These are phyloP conservation scores for Hypoxylon sp. DNA, from an alignment of 2,329 filamentous ascomycete species.

Conservation along the genomic window DNA sequence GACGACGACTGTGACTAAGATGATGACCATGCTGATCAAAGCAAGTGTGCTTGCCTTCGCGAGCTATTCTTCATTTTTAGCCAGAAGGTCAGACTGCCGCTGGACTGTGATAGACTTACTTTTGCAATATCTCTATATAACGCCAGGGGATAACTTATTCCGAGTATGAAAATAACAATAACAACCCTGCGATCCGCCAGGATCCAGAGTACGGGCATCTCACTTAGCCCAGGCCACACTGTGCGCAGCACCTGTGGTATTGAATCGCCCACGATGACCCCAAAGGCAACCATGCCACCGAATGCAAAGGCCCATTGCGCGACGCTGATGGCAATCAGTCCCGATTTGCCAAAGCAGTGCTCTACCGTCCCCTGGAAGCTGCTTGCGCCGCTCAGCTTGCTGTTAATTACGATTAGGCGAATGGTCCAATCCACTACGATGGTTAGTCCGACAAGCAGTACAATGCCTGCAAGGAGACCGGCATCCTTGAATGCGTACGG, in stretches of 20 bases:
- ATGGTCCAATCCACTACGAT: conserved; percentile 97
- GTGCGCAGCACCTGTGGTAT: conserved; percentile 91
- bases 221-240: conserved; percentile 81
- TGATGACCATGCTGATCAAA: conserved; percentile 91
- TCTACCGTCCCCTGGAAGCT: conserved; percentile 97
- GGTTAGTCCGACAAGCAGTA: conserved; percentile 84
- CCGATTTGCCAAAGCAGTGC: conserved; percentile 90
- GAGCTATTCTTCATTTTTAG: conserved; percentile 68
- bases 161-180: conserved; percentile 89
- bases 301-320: conserved; percentile 99
- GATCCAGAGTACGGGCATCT: conserved; percentile 84
- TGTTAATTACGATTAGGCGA: conserved; percentile 95
- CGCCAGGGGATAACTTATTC: conserved; percentile 90
- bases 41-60: conserved; percentile 96
- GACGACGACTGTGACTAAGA: conserved; percentile 87
- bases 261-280: conserved; percentile 95
- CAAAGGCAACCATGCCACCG: conserved; percentile 98
- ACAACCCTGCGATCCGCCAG: conserved; percentile 85
- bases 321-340: conserved; percentile 87
- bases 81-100: conserved; percentile 1
- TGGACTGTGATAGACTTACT: conserved; percentile 64
- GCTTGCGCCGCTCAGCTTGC: conserved; percentile 92
- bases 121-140: conserved; percentile 98
- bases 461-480: conserved; percentile 83
- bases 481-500: conserved; percentile 97